phyloP scores from a whole-genome alignment of 2,329 filamentous ascomycete genomes.

The Ascosphaera acerosa region DNA sequence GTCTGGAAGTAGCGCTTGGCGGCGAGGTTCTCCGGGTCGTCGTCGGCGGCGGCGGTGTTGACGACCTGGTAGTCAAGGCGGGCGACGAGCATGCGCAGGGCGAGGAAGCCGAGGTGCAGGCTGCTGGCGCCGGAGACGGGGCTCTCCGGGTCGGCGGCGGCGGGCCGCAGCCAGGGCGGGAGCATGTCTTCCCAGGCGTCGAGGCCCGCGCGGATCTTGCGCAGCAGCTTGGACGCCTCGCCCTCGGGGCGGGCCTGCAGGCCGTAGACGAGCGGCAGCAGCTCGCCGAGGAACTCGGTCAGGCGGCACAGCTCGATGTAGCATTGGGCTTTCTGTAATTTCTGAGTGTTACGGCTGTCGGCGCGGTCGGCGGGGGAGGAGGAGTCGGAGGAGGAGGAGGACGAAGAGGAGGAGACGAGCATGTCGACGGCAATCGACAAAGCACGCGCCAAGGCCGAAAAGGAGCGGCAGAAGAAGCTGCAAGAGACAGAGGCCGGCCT shows the following conservation, averaged over 20 bases:
- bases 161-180: slow-evolving; percentile 18
- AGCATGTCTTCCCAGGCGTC: slow-evolving; percentile 22
- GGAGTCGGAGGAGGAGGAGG: too few relatives aligned
- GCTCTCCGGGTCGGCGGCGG: slow-evolving; percentile 11
- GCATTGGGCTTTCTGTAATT: slow-evolving; percentile 22
- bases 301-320: slow-evolving; percentile 28
- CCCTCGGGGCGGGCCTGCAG: slow-evolving; percentile 18
- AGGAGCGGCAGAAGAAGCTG: slow-evolving; percentile 27
- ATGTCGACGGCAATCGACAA: slow-evolving; percentile 25
- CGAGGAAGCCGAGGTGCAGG: slow-evolving; percentile 20
- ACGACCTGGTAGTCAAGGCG: slow-evolving; percentile 23
- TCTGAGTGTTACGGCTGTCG: too few relatives aligned
- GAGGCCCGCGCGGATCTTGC: slow-evolving; percentile 21
- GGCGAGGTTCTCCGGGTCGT: slow-evolving; percentile 19
- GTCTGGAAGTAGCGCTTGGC: slow-evolving; percentile 25
- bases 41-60: slow-evolving; percentile 17
- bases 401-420: slow-evolving; percentile 22
- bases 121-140: slow-evolving; percentile 19
- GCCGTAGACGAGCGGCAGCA: slow-evolving; percentile 22
- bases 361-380: too few relatives aligned
- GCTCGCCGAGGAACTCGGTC: slow-evolving; percentile 21
- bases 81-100: slow-evolving; percentile 23
- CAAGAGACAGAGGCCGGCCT: slow-evolving; percentile 41
- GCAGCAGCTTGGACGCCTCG: slow-evolving; percentile 20
- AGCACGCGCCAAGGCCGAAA: slow-evolving; percentile 28